phyloP scores from a whole-genome alignment of 345 rosid species.

The Gossypioides kirkii region DNA sequence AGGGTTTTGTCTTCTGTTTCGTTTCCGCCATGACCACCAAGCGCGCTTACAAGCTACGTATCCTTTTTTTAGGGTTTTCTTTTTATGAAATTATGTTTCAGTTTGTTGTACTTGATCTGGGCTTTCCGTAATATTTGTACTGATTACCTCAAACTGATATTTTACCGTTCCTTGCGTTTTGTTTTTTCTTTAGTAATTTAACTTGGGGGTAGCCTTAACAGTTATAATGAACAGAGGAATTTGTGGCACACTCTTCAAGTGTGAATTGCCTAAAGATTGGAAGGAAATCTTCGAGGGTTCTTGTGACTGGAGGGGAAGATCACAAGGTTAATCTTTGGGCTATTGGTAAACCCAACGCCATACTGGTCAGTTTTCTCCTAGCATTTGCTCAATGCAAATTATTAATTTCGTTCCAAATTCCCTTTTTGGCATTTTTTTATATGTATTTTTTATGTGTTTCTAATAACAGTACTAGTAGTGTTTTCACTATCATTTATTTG shows the following conservation, averaged over 20 bases:
- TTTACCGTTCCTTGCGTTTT: not conserved
- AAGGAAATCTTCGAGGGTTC: constrained; percentile 90
- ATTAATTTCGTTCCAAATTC: not conserved
- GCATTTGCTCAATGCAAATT: not conserved
- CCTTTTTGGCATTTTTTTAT: not conserved
- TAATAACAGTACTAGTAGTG: not conserved
- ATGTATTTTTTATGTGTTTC: not conserved
- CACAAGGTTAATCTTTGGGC: constrained; percentile 99
- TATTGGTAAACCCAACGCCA: constrained; percentile 97
- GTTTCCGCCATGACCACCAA: constrained; percentile 75
- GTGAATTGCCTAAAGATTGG: constrained; percentile 97
- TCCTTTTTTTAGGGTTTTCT: constrained; percentile 37
- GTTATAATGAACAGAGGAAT: constrained; percentile 60
- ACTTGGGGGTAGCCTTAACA: constrained; percentile 39
- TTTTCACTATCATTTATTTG: not conserved
- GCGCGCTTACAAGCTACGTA: constrained; percentile 99
- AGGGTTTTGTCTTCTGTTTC: constrained; percentile 39
- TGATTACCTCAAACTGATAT: constrained; percentile 1
- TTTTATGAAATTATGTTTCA: constrained; percentile 6
- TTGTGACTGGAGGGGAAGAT: constrained; percentile 98
- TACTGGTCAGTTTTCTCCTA: constrained; percentile 71
- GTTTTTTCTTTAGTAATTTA: not conserved
- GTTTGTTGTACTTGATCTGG: constrained; percentile 27
- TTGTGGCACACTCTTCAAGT: constrained; percentile 90
- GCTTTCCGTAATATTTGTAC: not conserved